Evolutionary conservation across 1,284 basidiomycete species (phyloP).

Genomic region (Leccinum solheimii): DNA sequence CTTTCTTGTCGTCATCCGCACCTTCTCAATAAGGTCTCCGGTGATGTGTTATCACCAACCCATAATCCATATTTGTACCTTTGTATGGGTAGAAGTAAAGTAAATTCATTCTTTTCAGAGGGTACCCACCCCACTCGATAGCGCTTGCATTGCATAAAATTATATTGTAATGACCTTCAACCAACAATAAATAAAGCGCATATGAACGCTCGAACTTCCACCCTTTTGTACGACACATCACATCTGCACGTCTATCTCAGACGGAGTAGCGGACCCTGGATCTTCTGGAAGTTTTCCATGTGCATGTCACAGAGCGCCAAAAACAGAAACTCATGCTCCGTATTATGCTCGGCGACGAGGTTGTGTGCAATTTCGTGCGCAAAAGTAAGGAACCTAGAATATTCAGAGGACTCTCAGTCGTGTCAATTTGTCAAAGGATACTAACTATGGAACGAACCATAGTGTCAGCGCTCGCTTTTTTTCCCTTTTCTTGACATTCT

Average conservation of each 20-base stretch:
- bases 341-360: neutral
- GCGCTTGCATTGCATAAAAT: neutral
- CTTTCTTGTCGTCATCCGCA: too few relatives aligned
- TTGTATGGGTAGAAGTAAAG: too few relatives aligned
- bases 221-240: neutral
- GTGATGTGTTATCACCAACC: too few relatives aligned
- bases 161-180: neutral
- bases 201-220: neutral
- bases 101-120: too few relatives aligned
- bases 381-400: neutral
- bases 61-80: too few relatives aligned
- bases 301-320: neutral
- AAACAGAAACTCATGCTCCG: neutral
- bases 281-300: neutral
- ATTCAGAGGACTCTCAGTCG: neutral
- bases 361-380: neutral
- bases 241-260: neutral
- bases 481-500: slow-evolving; percentile 57
- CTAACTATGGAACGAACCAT: slow-evolving; percentile 48
- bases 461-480: slow-evolving; percentile 71
- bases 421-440: neutral
- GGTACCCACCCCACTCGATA: too few relatives aligned
- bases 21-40: too few relatives aligned
- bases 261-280: neutral
- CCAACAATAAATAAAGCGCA: neutral